phyloP scores from a whole-genome alignment of 192 early-diverging fungal genomes.

The Dissophora ornata region DNA sequence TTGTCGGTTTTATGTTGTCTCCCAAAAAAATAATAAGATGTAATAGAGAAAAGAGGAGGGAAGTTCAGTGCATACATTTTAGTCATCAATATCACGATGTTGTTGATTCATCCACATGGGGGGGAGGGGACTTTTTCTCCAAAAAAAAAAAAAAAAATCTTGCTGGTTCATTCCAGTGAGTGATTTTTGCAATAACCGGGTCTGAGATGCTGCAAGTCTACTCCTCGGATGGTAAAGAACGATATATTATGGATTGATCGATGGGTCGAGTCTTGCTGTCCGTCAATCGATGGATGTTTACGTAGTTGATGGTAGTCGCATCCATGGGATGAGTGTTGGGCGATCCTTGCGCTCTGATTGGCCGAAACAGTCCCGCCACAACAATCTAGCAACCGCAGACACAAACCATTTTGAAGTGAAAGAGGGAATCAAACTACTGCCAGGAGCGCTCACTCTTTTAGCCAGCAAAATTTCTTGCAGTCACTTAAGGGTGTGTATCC shows the following conservation, averaged over 20 bases:
- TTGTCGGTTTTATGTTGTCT: no score
- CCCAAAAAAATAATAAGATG: no score
- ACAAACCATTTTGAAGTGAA: slow-evolving; percentile 50
- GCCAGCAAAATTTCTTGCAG: neutral
- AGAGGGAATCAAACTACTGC: slow-evolving; percentile 33
- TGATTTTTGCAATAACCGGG: no score
- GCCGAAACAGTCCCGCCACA: slow-evolving; percentile 7
- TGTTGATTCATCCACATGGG: no score
- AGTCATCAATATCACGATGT: no score
- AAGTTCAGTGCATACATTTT: no score
- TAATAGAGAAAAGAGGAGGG: no score
- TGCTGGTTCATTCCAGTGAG: no score
- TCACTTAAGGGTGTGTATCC: slow-evolving; percentile 19
- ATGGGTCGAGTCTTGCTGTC: neutral
- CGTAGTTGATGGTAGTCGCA: neutral
- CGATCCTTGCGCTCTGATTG: slow-evolving; percentile 29
- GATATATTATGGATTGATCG: neutral
- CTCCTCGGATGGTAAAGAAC: neutral
- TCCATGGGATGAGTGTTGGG: slow-evolving; percentile 3
- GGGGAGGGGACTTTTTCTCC: no score
- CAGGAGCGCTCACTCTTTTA: slow-evolving; percentile 12
- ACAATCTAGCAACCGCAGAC: no score
- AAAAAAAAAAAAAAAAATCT: neutral
- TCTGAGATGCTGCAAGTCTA: no score
- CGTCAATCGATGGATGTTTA: slow-evolving; percentile 24